These are phyloP conservation scores for Phytophthora colocasiae DNA, from an alignment of 352 stramenopile species.

Conservation along the genomic window DNA sequence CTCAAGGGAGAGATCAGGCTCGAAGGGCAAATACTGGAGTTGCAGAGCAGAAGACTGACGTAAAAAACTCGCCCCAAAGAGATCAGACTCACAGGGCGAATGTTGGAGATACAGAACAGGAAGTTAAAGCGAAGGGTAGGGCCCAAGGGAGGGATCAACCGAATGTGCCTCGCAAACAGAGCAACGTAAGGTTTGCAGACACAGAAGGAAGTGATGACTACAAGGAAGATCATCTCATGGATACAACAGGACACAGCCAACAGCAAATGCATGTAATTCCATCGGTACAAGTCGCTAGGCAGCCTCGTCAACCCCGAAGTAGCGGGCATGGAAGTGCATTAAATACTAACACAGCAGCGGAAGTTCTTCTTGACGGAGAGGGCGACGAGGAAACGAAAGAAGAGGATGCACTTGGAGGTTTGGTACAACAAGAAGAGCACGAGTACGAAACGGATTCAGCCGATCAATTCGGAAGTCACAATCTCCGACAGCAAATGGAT, in stretches of 20 bases:
- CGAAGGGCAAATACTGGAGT: no score
- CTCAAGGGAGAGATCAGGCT: neutral
- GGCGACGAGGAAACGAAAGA: neutral
- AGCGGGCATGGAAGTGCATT: neutral
- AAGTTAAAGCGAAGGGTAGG: no score
- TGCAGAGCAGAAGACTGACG: no score
- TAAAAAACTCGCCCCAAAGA: neutral
- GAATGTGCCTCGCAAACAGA: conserved; percentile 15
- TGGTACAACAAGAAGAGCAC: neutral
- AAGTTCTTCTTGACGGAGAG: neutral
- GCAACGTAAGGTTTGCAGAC: conserved; percentile 18
- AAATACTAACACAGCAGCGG: neutral
- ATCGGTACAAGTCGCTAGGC: neutral
- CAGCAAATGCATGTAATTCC: neutral
- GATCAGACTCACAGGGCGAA: neutral
- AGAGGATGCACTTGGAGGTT: neutral
- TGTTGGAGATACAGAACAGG: no score
- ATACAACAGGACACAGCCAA: neutral
- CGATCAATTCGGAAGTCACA: neutral
- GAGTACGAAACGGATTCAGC: no score
- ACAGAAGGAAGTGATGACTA: neutral
- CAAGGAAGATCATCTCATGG: neutral
- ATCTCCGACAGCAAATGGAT: neutral
- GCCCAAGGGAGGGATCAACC: neutral
- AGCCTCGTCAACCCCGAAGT: neutral